These are phyloP conservation scores for Cyberlindnera sargentensis DNA, from an alignment of 805 yeast species.

Conservation along the genomic window DNA sequence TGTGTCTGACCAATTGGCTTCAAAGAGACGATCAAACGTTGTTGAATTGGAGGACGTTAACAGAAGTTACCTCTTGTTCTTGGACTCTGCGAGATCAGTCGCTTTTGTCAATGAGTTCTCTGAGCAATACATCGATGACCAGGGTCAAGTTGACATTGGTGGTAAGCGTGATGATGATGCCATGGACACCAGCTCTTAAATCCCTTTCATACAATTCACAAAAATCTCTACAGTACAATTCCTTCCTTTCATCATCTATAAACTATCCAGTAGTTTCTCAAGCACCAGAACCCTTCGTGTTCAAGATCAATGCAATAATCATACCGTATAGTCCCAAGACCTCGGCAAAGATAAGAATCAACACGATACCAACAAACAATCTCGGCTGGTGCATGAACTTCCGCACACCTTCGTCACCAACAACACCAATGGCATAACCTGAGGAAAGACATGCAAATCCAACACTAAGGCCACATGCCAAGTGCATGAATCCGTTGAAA, in stretches of 20 bases:
- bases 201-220: conserved; percentile 3
- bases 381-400: conserved; percentile 98
- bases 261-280: too few relatives aligned
- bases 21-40: conserved; percentile 62
- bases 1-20: conserved; percentile 81
- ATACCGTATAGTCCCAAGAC: conserved; percentile 97
- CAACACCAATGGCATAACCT: conserved; percentile 98
- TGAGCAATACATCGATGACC: conserved; percentile 67
- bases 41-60: conserved; percentile 81
- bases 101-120: conserved; percentile 69
- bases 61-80: conserved; percentile 77
- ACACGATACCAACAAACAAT: conserved; percentile 96
- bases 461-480: conserved; percentile 96
- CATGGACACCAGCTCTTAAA: conserved; percentile 32
- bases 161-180: conserved; percentile 24
- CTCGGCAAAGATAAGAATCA: conserved; percentile 97
- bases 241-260: too few relatives aligned
- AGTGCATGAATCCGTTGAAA: conserved; percentile 95
- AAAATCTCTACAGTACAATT: too few relatives aligned
- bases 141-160: conserved; percentile 62
- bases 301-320: conserved; percentile 94
- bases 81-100: conserved; percentile 87
- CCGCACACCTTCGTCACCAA: conserved; percentile 99
- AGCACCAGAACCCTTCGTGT: conserved; percentile 55
- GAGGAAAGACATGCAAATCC: conserved; percentile 97